Percentiles rank a stretch among this genome's conserved stretches.
phyloP scores from a whole-genome alignment of 2,329 filamentous ascomycete genomes.

The Fusarium paranaense region DNA sequence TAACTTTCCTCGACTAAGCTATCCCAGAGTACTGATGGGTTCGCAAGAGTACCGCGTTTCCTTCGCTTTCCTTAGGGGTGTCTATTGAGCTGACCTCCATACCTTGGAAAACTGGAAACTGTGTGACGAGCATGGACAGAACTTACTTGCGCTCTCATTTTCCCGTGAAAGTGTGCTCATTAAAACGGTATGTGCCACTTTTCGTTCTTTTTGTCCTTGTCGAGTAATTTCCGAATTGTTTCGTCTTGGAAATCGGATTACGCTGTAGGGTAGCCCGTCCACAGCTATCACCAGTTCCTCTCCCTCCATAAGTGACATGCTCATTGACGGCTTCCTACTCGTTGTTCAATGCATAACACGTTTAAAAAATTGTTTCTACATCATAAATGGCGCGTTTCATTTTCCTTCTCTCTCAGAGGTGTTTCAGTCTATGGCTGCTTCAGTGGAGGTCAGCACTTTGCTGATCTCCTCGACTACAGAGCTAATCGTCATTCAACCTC shows the following conservation, averaged over 20 bases:
- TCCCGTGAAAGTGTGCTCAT: not conserved
- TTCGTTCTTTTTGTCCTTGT: not conserved
- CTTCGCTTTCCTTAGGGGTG: not conserved
- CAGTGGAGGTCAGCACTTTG: too few species aligned
- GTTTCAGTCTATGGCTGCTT: too few species aligned
- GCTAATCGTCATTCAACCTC: too few species aligned
- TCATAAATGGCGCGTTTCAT: too few species aligned
- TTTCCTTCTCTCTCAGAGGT: too few species aligned
- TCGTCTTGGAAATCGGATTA: not conserved
- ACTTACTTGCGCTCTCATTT: not conserved
- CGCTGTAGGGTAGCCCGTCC: not conserved
- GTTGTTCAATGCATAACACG: not conserved
- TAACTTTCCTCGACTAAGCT: too few species aligned
- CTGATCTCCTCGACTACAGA: too few species aligned
- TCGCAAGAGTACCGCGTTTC: not conserved
- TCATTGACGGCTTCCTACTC: not conserved
- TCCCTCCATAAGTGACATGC: not conserved
- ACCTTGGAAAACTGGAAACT: too few species aligned
- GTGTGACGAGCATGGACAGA: not conserved
- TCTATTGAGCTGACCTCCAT: too few species aligned
- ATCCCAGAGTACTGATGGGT: not conserved
- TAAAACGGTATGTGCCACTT: not conserved
- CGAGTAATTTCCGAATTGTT: not conserved
- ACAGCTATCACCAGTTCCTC: not conserved
- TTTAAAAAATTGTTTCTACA: too few species aligned